phyloP scores from a whole-genome alignment of 2,329 filamentous ascomycete genomes.

The Chrysoporthe cubensis region DNA sequence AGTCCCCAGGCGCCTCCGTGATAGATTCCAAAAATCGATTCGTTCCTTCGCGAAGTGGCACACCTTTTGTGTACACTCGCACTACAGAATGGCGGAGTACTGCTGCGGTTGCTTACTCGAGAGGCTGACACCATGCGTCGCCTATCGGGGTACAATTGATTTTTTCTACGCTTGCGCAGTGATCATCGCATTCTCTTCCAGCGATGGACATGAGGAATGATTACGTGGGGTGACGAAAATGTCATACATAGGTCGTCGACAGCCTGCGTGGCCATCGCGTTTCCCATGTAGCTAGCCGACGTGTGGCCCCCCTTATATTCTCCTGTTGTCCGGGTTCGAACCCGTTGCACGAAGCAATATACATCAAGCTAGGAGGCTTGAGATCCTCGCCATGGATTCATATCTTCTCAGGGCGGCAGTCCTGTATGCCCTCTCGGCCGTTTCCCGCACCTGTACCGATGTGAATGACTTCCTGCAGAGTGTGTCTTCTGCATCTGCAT shows the following conservation, averaged over 20 bases:
- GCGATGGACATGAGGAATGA: neutral
- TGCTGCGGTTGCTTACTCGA: neutral
- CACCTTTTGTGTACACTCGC: neutral
- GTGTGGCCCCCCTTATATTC: neutral
- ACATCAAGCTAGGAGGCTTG: neutral
- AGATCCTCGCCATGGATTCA: constrained; percentile 12
- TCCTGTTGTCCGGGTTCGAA: neutral
- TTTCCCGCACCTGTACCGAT: constrained; percentile 16
- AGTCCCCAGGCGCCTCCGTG: neutral
- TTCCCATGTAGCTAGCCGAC: neutral
- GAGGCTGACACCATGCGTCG: neutral
- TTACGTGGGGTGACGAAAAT: neutral
- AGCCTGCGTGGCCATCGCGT: neutral
- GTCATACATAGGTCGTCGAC: constrained; percentile 2
- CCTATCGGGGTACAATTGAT: neutral
- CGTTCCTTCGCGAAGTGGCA: constrained; percentile 1
- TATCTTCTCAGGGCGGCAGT: constrained; percentile 24
- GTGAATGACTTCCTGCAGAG: constrained; percentile 21
- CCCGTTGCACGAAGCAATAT: neutral
- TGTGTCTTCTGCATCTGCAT: constrained; percentile 7
- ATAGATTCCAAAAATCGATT: neutral
- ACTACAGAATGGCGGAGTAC: neutral
- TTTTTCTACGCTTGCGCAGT: neutral
- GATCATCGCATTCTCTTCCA: neutral
- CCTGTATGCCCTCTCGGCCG: constrained; percentile 21